Evolutionary conservation across 2,329 filamentous ascomycete species (phyloP).

Genomic region (Penicillium expansum): DNA sequence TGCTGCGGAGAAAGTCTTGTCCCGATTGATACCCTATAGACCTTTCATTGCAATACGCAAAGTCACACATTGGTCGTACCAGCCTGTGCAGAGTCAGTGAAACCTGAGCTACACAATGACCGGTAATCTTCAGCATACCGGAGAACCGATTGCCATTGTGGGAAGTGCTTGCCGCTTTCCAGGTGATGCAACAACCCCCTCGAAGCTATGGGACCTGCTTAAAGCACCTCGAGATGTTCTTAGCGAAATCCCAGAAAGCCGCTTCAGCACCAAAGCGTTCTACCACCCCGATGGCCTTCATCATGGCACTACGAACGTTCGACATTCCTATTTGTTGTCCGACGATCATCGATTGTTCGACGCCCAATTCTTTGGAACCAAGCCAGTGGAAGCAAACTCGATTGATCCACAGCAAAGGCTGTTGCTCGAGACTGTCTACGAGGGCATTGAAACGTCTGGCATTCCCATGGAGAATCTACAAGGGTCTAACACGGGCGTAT

Average conservation of each 20-base stretch:
- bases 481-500: constrained; percentile 27
- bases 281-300: constrained; percentile 24
- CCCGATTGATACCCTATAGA: constrained; percentile 5
- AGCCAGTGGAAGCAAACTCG: constrained; percentile 30
- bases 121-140: constrained; percentile 3
- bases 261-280: constrained; percentile 24
- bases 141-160: constrained; percentile 29
- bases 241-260: constrained; percentile 19
- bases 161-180: constrained; percentile 28
- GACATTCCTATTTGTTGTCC: constrained; percentile 25
- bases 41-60: not conserved
- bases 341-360: constrained; percentile 27
- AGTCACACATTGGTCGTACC: constrained; percentile 8
- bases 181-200: constrained; percentile 22
- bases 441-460: constrained; percentile 25
- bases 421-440: constrained; percentile 28
- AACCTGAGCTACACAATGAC: constrained; percentile 15
- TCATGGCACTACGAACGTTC: constrained; percentile 28
- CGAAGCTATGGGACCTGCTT: constrained; percentile 28
- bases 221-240: constrained; percentile 25
- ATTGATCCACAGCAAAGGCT: constrained; percentile 31
- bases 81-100: constrained; percentile 1
- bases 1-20: constrained; percentile 2
- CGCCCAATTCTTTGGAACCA: constrained; percentile 28
- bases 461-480: constrained; percentile 24